These are phyloP conservation scores for Diaporthe citrichinensis DNA, from an alignment of 2,329 filamentous ascomycete genomes.

Conservation along the genomic window DNA sequence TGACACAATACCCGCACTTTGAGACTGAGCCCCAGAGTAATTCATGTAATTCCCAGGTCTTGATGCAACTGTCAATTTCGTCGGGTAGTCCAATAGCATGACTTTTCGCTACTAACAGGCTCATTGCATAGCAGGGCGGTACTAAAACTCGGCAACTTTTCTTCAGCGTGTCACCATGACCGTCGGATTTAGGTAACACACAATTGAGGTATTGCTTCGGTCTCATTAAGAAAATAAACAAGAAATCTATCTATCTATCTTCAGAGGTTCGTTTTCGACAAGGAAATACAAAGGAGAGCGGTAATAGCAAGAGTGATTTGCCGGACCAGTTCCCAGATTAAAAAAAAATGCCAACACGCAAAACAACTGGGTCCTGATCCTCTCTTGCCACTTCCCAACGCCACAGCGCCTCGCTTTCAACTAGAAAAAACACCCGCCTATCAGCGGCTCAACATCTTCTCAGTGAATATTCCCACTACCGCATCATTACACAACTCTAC, in stretches of 20 bases:
- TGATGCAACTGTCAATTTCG: background rate
- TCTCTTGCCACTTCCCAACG: background rate
- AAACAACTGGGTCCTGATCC: background rate
- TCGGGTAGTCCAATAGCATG: background rate
- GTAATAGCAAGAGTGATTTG: background rate
- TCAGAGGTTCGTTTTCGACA: background rate
- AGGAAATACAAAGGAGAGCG: background rate
- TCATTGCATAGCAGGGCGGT: background rate
- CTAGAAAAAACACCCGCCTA: background rate
- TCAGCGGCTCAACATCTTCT: background rate
- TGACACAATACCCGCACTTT: background rate
- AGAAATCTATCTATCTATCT: background rate
- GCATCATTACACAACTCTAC: slow-evolving; percentile 1
- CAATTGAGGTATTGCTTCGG: slow-evolving; percentile 11
- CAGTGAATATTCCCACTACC: background rate
- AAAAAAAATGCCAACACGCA: background rate
- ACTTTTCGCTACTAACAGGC: no score
- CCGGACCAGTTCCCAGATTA: background rate
- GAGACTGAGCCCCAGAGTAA: background rate
- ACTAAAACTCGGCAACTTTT: background rate
- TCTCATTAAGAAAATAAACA: background rate
- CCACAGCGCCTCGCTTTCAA: slow-evolving; percentile 21
- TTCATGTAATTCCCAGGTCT: background rate
- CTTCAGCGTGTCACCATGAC: background rate
- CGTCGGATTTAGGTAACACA: background rate